These are phyloP conservation scores for Neurospora sp. DNA, from an alignment of 495 filamentous ascomycete genomes.

Conservation along the genomic window DNA sequence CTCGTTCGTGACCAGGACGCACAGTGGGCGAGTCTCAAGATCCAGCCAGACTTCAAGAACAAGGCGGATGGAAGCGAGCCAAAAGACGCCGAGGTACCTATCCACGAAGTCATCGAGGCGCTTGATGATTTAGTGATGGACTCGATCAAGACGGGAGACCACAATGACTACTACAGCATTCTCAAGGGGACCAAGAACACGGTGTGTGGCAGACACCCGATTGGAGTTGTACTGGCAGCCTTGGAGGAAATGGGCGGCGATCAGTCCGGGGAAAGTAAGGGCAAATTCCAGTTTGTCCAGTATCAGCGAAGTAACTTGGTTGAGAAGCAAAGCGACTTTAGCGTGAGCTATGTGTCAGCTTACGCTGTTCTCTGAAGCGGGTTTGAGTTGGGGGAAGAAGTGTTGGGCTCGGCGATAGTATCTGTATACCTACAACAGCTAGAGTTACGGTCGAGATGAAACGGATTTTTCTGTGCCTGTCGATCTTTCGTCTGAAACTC, in stretches of 20 bases:
- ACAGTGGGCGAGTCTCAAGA: conserved; percentile 45
- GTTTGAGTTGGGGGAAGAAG: not conserved
- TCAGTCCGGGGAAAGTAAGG: conserved; percentile 32
- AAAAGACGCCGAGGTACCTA: conserved; percentile 30
- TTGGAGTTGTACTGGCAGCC: conserved; percentile 86
- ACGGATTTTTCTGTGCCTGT: conserved; percentile 6
- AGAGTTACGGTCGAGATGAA: not conserved
- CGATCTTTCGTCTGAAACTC: conserved; percentile 27
- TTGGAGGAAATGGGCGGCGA: conserved; percentile 49
- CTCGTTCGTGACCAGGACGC: conserved; percentile 12
- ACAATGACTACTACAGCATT: conserved; percentile 56
- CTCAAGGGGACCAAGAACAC: conserved; percentile 74
- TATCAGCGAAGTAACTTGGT: conserved; percentile 86
- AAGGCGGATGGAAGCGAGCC: conserved; percentile 4
- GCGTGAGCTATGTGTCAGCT: conserved; percentile 88
- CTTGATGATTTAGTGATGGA: conserved; percentile 77
- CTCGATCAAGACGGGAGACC: conserved; percentile 64
- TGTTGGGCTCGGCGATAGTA: not conserved
- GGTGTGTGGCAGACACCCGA: conserved; percentile 91
- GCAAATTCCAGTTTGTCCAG: conserved; percentile 71
- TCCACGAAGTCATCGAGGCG: conserved; percentile 75
- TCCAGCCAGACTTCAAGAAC: conserved; percentile 38
- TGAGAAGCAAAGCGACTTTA: conserved; percentile 62
- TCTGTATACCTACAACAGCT: not conserved
- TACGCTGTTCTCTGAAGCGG: conserved; percentile 49